phyloP scores from a whole-genome alignment of 2,329 filamentous ascomycete species.

The Metarhizium album region DNA sequence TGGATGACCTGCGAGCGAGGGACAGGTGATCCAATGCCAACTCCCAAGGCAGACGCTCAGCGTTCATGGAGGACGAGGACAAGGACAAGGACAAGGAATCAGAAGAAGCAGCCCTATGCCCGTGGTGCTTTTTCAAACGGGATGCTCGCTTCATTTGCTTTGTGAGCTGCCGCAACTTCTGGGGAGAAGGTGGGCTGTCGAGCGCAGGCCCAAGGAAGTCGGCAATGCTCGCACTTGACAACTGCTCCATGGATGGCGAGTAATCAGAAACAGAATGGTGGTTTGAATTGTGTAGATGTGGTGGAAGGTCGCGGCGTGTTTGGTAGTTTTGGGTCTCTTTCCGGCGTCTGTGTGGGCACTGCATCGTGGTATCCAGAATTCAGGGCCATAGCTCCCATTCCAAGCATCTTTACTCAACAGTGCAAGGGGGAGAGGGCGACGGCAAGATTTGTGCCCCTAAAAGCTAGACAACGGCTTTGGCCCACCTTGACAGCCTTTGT shows the following conservation, averaged over 20 bases:
- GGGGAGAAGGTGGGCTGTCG: constrained; percentile 50
- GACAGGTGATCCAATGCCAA: constrained; percentile 34
- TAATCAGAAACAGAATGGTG: constrained; percentile 7
- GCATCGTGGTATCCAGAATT: constrained; percentile 16
- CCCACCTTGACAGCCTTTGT: constrained; percentile 6
- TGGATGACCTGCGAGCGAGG: constrained; percentile 46
- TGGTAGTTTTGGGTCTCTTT: constrained; percentile 3
- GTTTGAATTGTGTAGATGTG: constrained; percentile 6
- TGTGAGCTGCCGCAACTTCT: constrained; percentile 46
- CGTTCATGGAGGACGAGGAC: constrained; percentile 35
- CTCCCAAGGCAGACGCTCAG: constrained; percentile 39
- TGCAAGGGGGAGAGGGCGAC: constrained; percentile 9
- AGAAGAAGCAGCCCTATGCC: constrained; percentile 36
- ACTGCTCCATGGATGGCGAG: constrained; percentile 11
- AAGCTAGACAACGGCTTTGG: constrained; percentile 4
- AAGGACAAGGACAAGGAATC: constrained; percentile 45
- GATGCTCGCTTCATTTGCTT: constrained; percentile 48
- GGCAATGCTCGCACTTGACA: constrained; percentile 15
- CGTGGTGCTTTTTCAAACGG: constrained; percentile 21
- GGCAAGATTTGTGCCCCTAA: constrained; percentile 8
- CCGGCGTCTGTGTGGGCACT: constrained; percentile 6
- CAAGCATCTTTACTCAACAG: constrained; percentile 10
- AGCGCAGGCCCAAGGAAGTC: constrained; percentile 47
- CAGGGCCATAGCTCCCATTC: constrained; percentile 13
- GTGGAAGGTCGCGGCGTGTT: constrained; percentile 5